These are phyloP conservation scores for Jamesozyma hellenica DNA, from an alignment of 805 yeast species.

Conservation along the genomic window DNA sequence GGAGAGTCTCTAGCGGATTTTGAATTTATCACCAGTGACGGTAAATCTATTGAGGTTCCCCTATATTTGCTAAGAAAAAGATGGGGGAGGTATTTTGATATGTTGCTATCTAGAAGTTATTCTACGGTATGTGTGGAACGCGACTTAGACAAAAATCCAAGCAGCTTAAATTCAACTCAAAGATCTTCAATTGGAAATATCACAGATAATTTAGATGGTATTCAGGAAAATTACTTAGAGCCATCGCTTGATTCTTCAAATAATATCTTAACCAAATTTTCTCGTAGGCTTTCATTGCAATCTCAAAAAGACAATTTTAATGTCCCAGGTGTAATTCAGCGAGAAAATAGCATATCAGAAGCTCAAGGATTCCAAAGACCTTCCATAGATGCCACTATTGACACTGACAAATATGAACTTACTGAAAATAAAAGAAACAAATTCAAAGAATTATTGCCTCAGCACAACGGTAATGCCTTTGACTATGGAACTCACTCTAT, in stretches of 20 bases:
- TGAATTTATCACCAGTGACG: conserved; percentile 59
- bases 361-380: no score
- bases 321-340: no score
- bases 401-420: no score
- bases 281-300: no score
- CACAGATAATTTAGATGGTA: conserved; percentile 1
- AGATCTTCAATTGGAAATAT: conserved; percentile 3
- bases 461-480: no score
- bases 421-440: no score
- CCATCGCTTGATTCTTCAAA: conserved; percentile 11
- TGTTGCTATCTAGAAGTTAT: conserved; percentile 52
- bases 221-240: conserved; percentile 6
- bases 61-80: conserved; percentile 51
- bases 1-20: conserved; percentile 59
- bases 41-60: conserved; percentile 56
- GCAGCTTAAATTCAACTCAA: conserved; percentile 2
- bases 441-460: no score
- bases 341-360: no score
- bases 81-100: conserved; percentile 69
- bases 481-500: no score
- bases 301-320: no score
- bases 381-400: no score
- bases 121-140: conserved; percentile 38
- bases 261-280: background rate
- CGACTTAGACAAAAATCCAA: conserved; percentile 1